A percentile compares a stretch with the other conserved stretches of the same genome.
These are phyloP conservation scores for Aspergillus viridinutans DNA, from an alignment of 2,329 filamentous ascomycete genomes.

Conservation along the genomic window DNA sequence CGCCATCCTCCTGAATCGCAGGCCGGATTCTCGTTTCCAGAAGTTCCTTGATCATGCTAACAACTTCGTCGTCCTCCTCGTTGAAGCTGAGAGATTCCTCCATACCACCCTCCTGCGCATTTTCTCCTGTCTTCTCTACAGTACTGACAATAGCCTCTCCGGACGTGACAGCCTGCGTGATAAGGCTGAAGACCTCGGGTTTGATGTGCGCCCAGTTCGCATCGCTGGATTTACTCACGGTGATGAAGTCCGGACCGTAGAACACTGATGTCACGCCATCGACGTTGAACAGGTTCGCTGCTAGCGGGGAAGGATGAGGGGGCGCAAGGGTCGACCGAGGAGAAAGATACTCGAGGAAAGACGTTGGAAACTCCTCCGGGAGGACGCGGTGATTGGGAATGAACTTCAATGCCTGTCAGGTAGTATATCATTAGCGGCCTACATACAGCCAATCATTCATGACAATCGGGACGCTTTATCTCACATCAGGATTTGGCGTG, in stretches of 20 bases:
- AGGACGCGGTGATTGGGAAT: slow-evolving; percentile 84
- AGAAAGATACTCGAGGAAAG: slow-evolving; percentile 87
- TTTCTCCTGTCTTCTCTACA: slow-evolving; percentile 55
- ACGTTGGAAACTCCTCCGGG: slow-evolving; percentile 65
- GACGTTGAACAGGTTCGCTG: slow-evolving; percentile 83
- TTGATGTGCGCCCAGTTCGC: slow-evolving; percentile 93
- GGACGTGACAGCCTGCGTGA: slow-evolving; percentile 84
- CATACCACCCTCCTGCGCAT: slow-evolving; percentile 46
- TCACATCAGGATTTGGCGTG: slow-evolving; percentile 86
- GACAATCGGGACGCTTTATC: slow-evolving; percentile 12
- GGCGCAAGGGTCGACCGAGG: slow-evolving; percentile 84
- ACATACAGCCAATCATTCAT: background rate
- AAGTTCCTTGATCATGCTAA: slow-evolving; percentile 98
- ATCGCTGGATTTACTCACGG: slow-evolving; percentile 83
- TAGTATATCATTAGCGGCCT: background rate
- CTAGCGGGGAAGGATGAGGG: slow-evolving; percentile 85
- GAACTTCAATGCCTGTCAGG: slow-evolving; percentile 72
- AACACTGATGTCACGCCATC: slow-evolving; percentile 95
- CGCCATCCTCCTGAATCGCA: slow-evolving; percentile 94
- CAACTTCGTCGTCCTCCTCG: slow-evolving; percentile 87
- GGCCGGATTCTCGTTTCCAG: slow-evolving; percentile 92
- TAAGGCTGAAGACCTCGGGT: slow-evolving; percentile 90
- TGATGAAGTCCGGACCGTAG: slow-evolving; percentile 94
- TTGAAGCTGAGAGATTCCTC: slow-evolving; percentile 76
- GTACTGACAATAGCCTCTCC: slow-evolving; percentile 77